Base-by-base conservation (phyloP, 441 rosid species). In the Corymbia calophylla region DNA sequence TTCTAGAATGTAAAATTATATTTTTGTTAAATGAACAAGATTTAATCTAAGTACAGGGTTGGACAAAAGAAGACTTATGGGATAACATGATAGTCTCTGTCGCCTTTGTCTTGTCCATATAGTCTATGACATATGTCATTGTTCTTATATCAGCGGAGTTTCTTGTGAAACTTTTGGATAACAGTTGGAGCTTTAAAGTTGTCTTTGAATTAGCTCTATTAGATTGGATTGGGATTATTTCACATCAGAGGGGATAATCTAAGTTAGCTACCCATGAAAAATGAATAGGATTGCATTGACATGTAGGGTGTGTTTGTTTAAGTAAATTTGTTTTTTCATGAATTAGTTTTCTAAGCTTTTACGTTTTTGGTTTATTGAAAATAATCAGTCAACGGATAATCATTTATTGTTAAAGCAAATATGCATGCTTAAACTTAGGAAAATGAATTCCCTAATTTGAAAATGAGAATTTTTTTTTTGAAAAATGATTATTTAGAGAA, bases 291-390 rank as follows among this genome's bases (percentile, higher is more conserved):
- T 39, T 73, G 82, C 49, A 21, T 39, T 21, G 49, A 73, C 35
- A 25, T 29, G 32, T 0, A 29, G 0, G 68, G 32, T 62, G 17
- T 62, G 17, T 6, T 62, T 13, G 18, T 62, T 0, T 62, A 17
- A 62, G 32, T 62, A 29, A 29, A 0, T 27, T 12, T 5, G 12
- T 18, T 5, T 27, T 60, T 60, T 12, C 0, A 0, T 0, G 32
- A 62, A 62, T 62, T 62, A 0, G 2, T 62, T 62, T 62, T 62
- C 17, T 62, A 29, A 12, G 5, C 17, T 62, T 62, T 62, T 16
- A 62, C 0, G 0, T 0, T 0, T 29, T 29, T 0, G 4, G 9
- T 5, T 62, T 0, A 31, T 8, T 12, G 0, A 29, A 62, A 62
- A 29, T 62, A 27, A 13, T 62, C 9, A 0, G 14, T 62, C 8